Evolutionary conservation across 352 stramenopile genomes (phyloP), one percentile per base, ranked within the genome.

Genomic region (Pythium aristosporum): DNA sequence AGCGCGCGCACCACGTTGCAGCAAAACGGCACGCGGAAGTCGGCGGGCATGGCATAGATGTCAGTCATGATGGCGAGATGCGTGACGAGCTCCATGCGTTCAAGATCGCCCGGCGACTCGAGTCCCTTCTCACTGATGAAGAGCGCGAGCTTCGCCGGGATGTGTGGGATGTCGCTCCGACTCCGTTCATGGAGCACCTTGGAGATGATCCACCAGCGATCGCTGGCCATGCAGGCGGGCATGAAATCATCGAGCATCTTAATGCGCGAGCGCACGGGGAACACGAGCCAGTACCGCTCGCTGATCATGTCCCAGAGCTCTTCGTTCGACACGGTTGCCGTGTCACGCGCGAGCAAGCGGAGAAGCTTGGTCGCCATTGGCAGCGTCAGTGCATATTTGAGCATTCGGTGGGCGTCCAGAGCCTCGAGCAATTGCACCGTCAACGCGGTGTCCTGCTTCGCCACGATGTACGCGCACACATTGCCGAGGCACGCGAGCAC

Each of bases 401-500:
- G 36, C 28, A 68, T 51, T n/a, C 63, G 54, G 42, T 85, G 55
- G 37, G 73, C 65, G 20, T 77, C 64, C 11, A 75, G 49, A 43
- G 76, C 64, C 5, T 75, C 48, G 36, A 87, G 72, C 28, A 89
- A 23, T 3, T 56, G 13, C 21, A 78, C 52, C 15, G 82, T 75
- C 16, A 75, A 65, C 25, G 57, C 39, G 7, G 67, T 71, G 34
- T 75, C 64, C 30, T 76, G 72, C 21, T 81, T 71, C 15, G 68
- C 32, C 57, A 67, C 72, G 30, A 83, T 20, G 60, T 86, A 89
- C 56, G 76, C 71, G 25, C 86, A 57, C 51, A 89, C 70, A 39
- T 80, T 89, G 42, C 51, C 57, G 12, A 83, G 34, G 12, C 75
- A 57, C n/a, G 61, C 39, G 13, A 72, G 60, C 57, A 65, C 28